Percentiles rank a stretch among this genome's conserved stretches.
Evolutionary conservation across 495 filamentous ascomycete species (phyloP).

Genomic region (Hypoxylon lienhwacheense): DNA sequence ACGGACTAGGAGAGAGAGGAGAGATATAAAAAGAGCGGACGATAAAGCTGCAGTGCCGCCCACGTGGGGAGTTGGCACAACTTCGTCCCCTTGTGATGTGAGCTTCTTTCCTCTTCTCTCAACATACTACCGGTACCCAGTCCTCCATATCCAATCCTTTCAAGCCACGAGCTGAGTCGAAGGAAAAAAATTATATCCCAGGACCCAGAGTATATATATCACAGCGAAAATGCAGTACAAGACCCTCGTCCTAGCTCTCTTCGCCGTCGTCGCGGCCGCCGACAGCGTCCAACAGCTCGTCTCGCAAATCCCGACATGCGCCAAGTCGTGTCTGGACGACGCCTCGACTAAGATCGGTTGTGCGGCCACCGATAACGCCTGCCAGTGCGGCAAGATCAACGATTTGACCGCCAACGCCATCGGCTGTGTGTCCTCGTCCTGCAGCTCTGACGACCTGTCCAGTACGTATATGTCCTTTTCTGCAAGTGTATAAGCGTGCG

Average conservation of each 20-base stretch:
- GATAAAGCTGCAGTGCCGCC: too few species aligned
- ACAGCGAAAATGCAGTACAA: slow-evolving; percentile 33
- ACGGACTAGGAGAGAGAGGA: too few species aligned
- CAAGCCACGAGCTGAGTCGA: too few species aligned
- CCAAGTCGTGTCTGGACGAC: slow-evolving; percentile 32
- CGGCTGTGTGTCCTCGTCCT: slow-evolving; percentile 26
- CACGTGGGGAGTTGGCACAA: too few species aligned
- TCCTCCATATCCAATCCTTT: too few species aligned
- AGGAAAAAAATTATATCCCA: slow-evolving; percentile 7
- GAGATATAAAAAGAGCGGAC: too few species aligned
- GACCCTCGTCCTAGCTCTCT: slow-evolving; percentile 22
- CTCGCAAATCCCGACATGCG: slow-evolving; percentile 34
- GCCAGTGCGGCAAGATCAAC: slow-evolving; percentile 33
- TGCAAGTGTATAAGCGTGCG: too few species aligned
- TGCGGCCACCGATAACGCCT: slow-evolving; percentile 28
- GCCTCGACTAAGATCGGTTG: slow-evolving; percentile 30
- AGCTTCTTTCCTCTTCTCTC: too few species aligned
- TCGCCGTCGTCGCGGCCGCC: slow-evolving; percentile 22
- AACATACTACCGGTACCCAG: too few species aligned
- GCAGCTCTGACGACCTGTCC: slow-evolving; percentile 25
- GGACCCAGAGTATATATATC: not conserved
- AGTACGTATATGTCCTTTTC: slow-evolving; percentile 24
- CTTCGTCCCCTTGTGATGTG: too few species aligned
- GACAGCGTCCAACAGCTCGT: slow-evolving; percentile 24
- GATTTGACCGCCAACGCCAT: slow-evolving; percentile 16